Evolutionary conservation across 2,329 filamentous ascomycete genomes (phyloP), one percentile per base, ranked within the genome.

Genomic region (Cordyceps pruinosa): DNA sequence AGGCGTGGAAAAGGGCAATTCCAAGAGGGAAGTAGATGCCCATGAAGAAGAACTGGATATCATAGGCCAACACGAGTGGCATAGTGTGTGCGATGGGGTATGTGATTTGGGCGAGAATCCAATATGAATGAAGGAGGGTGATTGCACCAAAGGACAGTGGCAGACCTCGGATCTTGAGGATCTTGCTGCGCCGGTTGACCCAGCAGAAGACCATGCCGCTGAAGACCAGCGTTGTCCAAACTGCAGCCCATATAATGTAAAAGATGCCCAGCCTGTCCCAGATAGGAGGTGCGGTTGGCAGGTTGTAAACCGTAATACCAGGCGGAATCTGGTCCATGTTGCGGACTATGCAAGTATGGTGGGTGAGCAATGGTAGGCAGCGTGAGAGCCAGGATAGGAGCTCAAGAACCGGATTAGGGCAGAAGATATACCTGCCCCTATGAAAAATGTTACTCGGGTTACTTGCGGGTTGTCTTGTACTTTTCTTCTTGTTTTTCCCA

Each of bases 1-100:
- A 77, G 19, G 78, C 81, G 60, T 84, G 81, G 65, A 84, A 85
- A 5, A 83, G 66, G 3, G 80, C 81, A 41, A 84, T 77, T 2
- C 82, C 81, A 17, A 81, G 70, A 1, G 82, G 82, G 3, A 85
- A 72, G 66, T 79, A 81, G 51, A 78, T 75, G 39, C 77, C 80
- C 82, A 84, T 85, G 65, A 81, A 72, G 73, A 81, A 84, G 63
- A 78, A 85, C 62, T 82, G 79, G 4, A 75, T 66, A 32, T 75
- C 71, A 58, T 80, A 82, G 1, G 79, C 70, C 15, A 67, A 52
- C 1, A 73, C 63, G 1, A 70, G 55, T 0, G 70, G 77, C 56
- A 78, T 69, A 4, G 74, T 68, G 10, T 70, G 48, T 8, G 75
- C 74, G 26, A 77, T 66, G 12, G 72, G 68, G n/a, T 75, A 73